Evolutionary conservation across 345 rosid species (phyloP).

Genomic region (Syzygium aqueum): DNA sequence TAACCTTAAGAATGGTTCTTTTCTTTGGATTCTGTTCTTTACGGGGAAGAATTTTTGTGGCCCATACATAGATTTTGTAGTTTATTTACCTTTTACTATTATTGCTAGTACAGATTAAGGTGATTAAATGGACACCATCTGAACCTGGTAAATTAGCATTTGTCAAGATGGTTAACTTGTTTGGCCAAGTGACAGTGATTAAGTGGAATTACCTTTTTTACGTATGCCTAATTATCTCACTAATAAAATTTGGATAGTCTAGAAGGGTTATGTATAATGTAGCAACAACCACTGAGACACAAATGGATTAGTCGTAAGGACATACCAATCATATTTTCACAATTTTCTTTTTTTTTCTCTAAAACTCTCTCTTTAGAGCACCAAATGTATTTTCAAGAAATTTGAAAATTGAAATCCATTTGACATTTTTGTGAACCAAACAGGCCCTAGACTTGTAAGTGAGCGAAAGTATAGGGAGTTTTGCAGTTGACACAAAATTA

Average conservation of each 20-base stretch:
- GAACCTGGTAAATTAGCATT: not conserved
- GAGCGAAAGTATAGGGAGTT: not conserved
- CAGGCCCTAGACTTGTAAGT: not conserved
- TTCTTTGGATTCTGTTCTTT: not conserved
- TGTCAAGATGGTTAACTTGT: not conserved
- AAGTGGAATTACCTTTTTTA: not conserved
- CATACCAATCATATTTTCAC: not conserved
- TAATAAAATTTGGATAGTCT: not conserved
- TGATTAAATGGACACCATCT: not conserved
- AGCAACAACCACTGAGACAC: not conserved
- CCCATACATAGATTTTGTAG: not conserved
- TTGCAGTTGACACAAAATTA: not conserved
- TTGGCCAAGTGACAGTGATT: not conserved
- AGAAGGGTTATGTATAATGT: not conserved
- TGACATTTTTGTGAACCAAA: not conserved
- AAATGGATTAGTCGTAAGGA: not conserved
- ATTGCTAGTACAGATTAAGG: not conserved
- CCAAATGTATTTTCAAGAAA: not conserved
- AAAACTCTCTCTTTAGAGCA: not conserved
- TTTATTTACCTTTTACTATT: not conserved
- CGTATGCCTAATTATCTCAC: not conserved
- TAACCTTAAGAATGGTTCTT: not conserved
- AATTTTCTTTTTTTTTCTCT: not conserved
- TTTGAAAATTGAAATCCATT: not conserved
- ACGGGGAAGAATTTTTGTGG: not conserved